Evolutionary conservation across 1,284 basidiomycete genomes (phyloP).

Genomic region (Papiliotrema fonsecae): DNA sequence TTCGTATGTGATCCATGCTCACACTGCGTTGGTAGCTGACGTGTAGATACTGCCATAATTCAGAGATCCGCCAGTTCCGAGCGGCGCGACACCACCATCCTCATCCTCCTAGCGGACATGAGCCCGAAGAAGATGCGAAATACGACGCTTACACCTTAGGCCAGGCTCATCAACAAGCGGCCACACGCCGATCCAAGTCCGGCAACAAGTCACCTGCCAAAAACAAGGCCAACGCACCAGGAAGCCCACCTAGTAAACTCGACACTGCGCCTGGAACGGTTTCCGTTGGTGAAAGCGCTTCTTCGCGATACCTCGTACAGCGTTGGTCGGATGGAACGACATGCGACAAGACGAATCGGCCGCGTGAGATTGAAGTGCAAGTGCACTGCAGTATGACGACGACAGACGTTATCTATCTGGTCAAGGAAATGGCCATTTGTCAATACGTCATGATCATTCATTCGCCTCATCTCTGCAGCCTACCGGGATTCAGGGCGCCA

Average conservation of each 20-base stretch:
- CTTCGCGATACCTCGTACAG: slow-evolving; percentile 79
- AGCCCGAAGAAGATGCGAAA: slow-evolving; percentile 70
- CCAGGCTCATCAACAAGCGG: slow-evolving; percentile 17
- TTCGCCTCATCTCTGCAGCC: slow-evolving; percentile 82
- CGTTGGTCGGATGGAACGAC: slow-evolving; percentile 79
- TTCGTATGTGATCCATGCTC: slow-evolving; percentile 47
- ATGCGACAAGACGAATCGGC: slow-evolving; percentile 82
- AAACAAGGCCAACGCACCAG: no score
- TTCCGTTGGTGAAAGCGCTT: slow-evolving; percentile 24
- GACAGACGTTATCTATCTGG: slow-evolving; percentile 68
- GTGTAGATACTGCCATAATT: slow-evolving; percentile 75
- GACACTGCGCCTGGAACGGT: no score
- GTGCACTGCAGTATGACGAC: slow-evolving; percentile 93
- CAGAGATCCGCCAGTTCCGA: slow-evolving; percentile 82
- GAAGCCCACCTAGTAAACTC: no score
- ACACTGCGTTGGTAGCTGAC: background rate
- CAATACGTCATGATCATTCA: slow-evolving; percentile 87
- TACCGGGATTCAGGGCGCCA: slow-evolving; percentile 79
- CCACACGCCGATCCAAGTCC: slow-evolving; percentile 6
- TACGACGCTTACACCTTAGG: slow-evolving; percentile 46
- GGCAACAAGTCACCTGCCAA: no score
- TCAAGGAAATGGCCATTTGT: slow-evolving; percentile 84
- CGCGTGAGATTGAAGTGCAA: slow-evolving; percentile 88
- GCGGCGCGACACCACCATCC: slow-evolving; percentile 59
- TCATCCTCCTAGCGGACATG: slow-evolving; percentile 62